Evolutionary conservation across 2,329 filamentous ascomycete species (phyloP).

Genomic region (Fusarium sp.): DNA sequence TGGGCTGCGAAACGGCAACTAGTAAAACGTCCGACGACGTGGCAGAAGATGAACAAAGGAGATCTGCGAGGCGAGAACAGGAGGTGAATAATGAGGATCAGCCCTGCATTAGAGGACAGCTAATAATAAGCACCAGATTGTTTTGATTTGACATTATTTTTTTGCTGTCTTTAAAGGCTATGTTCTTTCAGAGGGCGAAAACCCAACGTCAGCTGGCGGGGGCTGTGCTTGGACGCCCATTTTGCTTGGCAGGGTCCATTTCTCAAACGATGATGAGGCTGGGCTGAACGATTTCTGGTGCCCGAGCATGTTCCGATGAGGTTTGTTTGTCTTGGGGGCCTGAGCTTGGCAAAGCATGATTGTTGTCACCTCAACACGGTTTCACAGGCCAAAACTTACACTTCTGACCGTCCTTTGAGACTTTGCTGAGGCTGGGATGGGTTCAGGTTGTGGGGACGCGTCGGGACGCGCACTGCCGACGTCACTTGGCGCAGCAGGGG

Average conservation of each 20-base stretch:
- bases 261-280: background rate
- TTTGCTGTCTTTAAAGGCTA: background rate
- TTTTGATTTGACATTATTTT: background rate
- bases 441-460: constrained; percentile 33
- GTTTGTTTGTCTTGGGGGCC: background rate
- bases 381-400: background rate
- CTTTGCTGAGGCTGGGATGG: background rate
- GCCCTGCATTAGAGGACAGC: constrained; percentile 10
- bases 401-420: background rate
- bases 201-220: constrained; percentile 44
- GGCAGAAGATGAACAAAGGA: background rate
- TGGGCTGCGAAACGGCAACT: constrained; percentile 9
- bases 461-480: constrained; percentile 38
- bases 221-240: constrained; percentile 30
- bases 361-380: background rate
- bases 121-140: background rate
- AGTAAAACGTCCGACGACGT: background rate
- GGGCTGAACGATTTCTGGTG: background rate
- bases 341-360: background rate
- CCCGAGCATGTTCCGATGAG: constrained; percentile 4
- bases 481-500: constrained; percentile 39
- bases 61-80: background rate
- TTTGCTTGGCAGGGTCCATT: constrained; percentile 31
- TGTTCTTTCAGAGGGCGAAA: constrained; percentile 30
- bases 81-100: constrained; percentile 10